These are phyloP conservation scores for Acer saccharum DNA, from an alignment of 345 rosid species.

Conservation along the genomic window DNA sequence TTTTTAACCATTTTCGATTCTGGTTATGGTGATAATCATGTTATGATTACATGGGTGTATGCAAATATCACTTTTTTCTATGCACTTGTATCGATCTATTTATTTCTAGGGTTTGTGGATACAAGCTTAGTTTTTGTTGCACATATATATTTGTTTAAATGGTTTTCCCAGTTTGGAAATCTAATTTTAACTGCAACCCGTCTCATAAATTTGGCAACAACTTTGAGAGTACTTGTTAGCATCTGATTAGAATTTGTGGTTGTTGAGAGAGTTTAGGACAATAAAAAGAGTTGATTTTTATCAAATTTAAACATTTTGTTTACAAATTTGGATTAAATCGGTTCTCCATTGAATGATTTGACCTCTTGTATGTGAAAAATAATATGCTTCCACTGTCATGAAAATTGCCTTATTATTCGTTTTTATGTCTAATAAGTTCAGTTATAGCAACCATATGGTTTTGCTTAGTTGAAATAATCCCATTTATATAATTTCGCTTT, in stretches of 20 bases:
- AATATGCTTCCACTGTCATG: not conserved
- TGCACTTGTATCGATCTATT: not conserved
- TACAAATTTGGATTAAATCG: not conserved
- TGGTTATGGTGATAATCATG: not conserved
- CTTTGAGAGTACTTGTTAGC: too few species aligned
- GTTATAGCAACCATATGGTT: not conserved
- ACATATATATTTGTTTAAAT: not conserved
- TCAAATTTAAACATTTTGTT: not conserved
- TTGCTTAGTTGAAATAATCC: not conserved
- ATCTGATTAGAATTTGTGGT: not conserved
- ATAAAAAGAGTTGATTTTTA: not conserved
- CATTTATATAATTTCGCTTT: not conserved
- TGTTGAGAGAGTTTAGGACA: not conserved
- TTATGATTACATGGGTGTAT: not conserved
- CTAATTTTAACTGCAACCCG: not conserved
- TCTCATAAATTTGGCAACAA: not conserved
- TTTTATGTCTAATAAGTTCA: not conserved
- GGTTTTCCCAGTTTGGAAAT: constrained; percentile 5
- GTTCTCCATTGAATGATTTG: not conserved
- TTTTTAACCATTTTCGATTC: not conserved
- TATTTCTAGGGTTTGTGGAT: not conserved
- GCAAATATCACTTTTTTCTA: not conserved
- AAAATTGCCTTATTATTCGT: not conserved
- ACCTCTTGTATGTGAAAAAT: not conserved
- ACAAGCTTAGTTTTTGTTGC: not conserved